These are phyloP conservation scores for Hamigera avellanea DNA, from an alignment of 495 filamentous ascomycete genomes.

Conservation along the genomic window DNA sequence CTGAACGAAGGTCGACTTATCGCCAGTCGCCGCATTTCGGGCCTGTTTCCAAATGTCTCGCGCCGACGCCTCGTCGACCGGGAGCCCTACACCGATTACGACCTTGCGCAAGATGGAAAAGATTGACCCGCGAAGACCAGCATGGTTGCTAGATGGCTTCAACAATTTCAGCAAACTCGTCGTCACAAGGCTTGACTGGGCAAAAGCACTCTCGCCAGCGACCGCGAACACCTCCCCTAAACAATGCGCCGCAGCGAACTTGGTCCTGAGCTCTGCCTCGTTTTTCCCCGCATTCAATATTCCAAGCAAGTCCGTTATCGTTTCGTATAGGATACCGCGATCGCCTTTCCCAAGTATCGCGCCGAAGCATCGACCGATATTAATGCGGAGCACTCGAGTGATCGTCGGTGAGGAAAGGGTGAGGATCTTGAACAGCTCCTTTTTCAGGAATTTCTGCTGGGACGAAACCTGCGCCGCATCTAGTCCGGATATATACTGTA, in stretches of 20 bases:
- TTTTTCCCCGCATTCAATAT: constrained; percentile 68
- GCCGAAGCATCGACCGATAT: constrained; percentile 71
- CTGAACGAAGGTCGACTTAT: constrained; percentile 77
- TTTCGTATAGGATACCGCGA: constrained; percentile 84
- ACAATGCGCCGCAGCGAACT: constrained; percentile 83
- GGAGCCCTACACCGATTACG: constrained; percentile 54
- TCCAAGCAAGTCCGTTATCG: constrained; percentile 73
- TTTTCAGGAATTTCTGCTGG: constrained; percentile 81
- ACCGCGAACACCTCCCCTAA: constrained; percentile 79
- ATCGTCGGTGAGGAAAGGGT: constrained; percentile 74
- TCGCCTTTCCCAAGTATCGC: constrained; percentile 81
- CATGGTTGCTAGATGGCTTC: constrained; percentile 69
- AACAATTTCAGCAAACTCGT: constrained; percentile 63
- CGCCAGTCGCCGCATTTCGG: constrained; percentile 59
- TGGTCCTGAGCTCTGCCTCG: constrained; percentile 63
- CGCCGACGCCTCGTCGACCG: constrained; percentile 73
- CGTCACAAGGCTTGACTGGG: constrained; percentile 63
- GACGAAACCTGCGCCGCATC: constrained; percentile 67
- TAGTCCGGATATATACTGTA: constrained; percentile 64
- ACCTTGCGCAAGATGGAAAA: constrained; percentile 72
- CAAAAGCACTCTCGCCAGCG: constrained; percentile 89
- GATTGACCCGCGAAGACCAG: constrained; percentile 72
- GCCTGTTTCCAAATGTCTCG: constrained; percentile 91
- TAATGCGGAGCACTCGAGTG: constrained; percentile 82
- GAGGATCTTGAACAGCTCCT: constrained; percentile 82